A percentile compares a stretch with the other conserved stretches of the same genome.
These are phyloP conservation scores for Xylaria arbuscula DNA, from an alignment of 2,329 filamentous ascomycete species.

Conservation along the genomic window DNA sequence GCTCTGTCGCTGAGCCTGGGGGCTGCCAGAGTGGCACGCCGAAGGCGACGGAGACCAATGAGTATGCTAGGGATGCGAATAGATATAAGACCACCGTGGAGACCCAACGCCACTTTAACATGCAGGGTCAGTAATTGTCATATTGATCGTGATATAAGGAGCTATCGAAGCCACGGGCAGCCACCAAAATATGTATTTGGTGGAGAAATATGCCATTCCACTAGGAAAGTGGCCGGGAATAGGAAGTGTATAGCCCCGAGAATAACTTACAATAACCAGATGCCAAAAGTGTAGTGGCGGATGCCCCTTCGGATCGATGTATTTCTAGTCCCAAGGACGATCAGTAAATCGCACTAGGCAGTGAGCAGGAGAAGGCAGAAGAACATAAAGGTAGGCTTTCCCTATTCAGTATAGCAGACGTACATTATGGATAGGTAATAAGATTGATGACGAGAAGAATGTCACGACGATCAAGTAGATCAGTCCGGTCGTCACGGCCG, in stretches of 20 bases:
- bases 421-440: constrained; percentile 70
- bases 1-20: constrained; percentile 47
- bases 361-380: not conserved
- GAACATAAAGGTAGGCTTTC: too few species aligned
- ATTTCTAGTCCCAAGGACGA: constrained; percentile 51
- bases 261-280: constrained; percentile 55
- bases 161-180: too few species aligned
- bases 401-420: constrained; percentile 5
- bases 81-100: constrained; percentile 69
- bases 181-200: too few species aligned
- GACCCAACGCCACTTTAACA: constrained; percentile 60
- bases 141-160: too few species aligned
- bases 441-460: constrained; percentile 74
- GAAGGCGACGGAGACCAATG: constrained; percentile 71
- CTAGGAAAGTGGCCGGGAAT: too few species aligned
- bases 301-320: constrained; percentile 64
- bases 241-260: too few species aligned
- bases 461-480: constrained; percentile 76
- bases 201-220: too few species aligned
- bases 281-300: constrained; percentile 68
- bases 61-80: constrained; percentile 71
- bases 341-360: not conserved
- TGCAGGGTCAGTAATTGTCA: too few species aligned
- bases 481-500: constrained; percentile 69
- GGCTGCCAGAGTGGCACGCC: constrained; percentile 69